Evolutionary conservation across 805 yeast species (phyloP).

Genomic region (Danielozyma ontarioensis): DNA sequence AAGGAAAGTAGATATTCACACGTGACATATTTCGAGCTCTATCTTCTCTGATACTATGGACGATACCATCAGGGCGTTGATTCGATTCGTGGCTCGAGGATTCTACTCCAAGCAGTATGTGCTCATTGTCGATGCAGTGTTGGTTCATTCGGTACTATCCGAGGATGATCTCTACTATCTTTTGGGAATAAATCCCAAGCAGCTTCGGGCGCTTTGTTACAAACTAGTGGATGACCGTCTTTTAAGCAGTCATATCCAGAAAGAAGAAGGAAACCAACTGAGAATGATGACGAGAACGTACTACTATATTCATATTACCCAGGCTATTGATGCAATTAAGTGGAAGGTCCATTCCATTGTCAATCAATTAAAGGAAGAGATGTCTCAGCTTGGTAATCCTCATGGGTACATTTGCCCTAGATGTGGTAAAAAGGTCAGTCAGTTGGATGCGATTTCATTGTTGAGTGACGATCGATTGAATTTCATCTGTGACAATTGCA

Average conservation of each 20-base stretch:
- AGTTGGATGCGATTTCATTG: constrained; percentile 81
- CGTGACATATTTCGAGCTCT: no score
- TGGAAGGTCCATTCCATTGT: constrained; percentile 94
- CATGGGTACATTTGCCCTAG: constrained; percentile 91
- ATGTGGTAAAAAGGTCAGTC: constrained; percentile 75
- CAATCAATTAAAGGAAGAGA: constrained; percentile 69
- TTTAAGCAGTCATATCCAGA: constrained; percentile 63
- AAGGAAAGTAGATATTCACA: no score
- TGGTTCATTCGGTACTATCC: constrained; percentile 82
- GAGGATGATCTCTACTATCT: constrained; percentile 87
- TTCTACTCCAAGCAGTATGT: constrained; percentile 84
- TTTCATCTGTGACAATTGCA: constrained; percentile 83
- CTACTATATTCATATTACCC: constrained; percentile 83
- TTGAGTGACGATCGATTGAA: constrained; percentile 74
- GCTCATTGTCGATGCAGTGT: constrained; percentile 77
- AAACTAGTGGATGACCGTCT: constrained; percentile 80
- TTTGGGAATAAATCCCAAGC: constrained; percentile 81
- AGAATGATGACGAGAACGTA: constrained; percentile 73
- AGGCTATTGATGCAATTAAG: constrained; percentile 91
- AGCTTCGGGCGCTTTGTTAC: constrained; percentile 76
- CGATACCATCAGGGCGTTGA: constrained; percentile 45
- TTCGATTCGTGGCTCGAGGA: constrained; percentile 79
- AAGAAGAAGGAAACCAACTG: constrained; percentile 54
- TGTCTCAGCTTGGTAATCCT: constrained; percentile 81
- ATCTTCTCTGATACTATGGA: no score